phyloP scores from a whole-genome alignment of 2,329 filamentous ascomycete species.

The Emydomyces testavorans region DNA sequence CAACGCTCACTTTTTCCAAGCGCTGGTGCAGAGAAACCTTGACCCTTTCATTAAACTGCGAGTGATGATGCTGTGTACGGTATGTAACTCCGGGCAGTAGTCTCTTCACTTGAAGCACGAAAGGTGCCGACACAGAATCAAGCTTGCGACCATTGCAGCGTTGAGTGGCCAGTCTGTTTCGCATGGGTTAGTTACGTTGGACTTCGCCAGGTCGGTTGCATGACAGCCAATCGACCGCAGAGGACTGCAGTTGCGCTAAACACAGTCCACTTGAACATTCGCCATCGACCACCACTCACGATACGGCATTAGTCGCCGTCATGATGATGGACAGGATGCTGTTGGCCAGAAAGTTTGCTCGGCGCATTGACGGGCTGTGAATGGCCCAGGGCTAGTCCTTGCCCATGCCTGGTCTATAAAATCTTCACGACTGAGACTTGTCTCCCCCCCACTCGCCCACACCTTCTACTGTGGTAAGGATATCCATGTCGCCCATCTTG shows the following conservation, averaged over 20 bases:
- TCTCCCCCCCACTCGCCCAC: slow-evolving; percentile 1
- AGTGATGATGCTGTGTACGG: too few species aligned
- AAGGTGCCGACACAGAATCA: too few species aligned
- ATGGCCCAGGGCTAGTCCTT: too few species aligned
- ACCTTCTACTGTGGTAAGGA: not conserved
- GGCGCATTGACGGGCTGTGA: not conserved
- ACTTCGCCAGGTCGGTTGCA: not conserved
- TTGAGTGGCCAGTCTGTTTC: slow-evolving; percentile 4
- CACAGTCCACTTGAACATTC: slow-evolving; percentile 1
- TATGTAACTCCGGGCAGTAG: too few species aligned
- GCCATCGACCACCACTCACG: slow-evolving; percentile 4
- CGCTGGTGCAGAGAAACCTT: not conserved
- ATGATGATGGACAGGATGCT: not conserved
- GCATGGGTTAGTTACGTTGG: slow-evolving; percentile 9
- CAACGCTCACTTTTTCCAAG: not conserved
- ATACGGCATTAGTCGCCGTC: slow-evolving; percentile 7
- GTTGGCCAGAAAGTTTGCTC: slow-evolving; percentile 7
- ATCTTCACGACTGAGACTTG: slow-evolving; percentile 6
- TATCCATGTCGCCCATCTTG: not conserved
- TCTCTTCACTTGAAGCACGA: too few species aligned
- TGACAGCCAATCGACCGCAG: slow-evolving; percentile 6
- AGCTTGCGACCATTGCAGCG: not conserved
- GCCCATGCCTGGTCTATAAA: too few species aligned
- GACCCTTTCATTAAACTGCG: slow-evolving; percentile 10
- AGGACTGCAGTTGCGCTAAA: not conserved